These are phyloP conservation scores for Stephania japonica DNA, from an alignment of 164 flowering plant species.

Conservation along the genomic window DNA sequence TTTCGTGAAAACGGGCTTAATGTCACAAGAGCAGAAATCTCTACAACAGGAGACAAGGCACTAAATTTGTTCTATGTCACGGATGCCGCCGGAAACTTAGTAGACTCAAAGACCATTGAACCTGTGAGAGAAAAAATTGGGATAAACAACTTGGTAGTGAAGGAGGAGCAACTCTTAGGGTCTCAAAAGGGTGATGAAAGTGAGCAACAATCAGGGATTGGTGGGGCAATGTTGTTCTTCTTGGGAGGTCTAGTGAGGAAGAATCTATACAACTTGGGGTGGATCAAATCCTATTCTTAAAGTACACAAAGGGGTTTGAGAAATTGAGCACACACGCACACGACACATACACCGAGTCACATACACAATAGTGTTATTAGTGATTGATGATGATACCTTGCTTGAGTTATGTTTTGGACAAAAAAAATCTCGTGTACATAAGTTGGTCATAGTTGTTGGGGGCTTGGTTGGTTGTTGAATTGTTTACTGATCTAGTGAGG, in stretches of 20 bases:
- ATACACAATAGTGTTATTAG: not conserved
- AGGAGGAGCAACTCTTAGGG: slow-evolving; percentile 50
- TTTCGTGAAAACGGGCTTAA: slow-evolving; percentile 89
- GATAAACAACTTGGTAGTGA: slow-evolving; percentile 48
- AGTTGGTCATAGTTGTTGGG: slow-evolving; percentile 15
- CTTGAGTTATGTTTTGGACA: slow-evolving; percentile 11
- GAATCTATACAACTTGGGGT: slow-evolving; percentile 80
- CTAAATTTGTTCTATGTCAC: slow-evolving; percentile 65
- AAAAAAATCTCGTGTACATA: slow-evolving; percentile 17
- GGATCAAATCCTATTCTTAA: slow-evolving; percentile 75
- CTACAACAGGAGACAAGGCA: slow-evolving; percentile 52
- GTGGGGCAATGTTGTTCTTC: slow-evolving; percentile 65
- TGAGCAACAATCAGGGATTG: slow-evolving; percentile 27
- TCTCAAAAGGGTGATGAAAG: slow-evolving; percentile 31
- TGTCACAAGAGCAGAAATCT: slow-evolving; percentile 82
- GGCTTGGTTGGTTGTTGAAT: slow-evolving; percentile 28
- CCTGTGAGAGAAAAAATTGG: slow-evolving; percentile 63
- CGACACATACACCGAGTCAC: too few relatives aligned
- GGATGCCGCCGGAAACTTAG: slow-evolving; percentile 52
- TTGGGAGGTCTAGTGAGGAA: slow-evolving; percentile 77
- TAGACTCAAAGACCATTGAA: slow-evolving; percentile 57
- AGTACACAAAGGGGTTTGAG: not conserved
- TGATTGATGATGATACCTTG: slow-evolving; percentile 18
- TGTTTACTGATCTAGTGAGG: not conserved
- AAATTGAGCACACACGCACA: too few relatives aligned